Conservation (phyloP, 306 rosid species). For the Astragalus membranaceus region DNA sequence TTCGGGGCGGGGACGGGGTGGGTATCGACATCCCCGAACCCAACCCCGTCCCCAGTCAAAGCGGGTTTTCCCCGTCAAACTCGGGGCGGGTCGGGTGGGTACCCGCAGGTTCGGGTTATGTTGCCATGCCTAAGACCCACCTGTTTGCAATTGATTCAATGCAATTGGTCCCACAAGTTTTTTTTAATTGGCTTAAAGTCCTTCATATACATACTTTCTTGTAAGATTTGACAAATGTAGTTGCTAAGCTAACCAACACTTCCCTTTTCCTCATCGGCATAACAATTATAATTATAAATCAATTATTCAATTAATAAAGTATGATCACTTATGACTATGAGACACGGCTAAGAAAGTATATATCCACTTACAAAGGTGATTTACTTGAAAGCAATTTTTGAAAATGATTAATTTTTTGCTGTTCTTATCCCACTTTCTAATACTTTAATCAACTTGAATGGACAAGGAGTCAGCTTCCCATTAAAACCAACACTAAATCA, state of each 20-base stretch:
- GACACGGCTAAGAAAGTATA: slow-evolving; percentile 16
- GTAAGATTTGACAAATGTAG: slow-evolving; percentile 3
- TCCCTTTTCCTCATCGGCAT: slow-evolving; percentile 11
- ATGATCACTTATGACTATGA: background rate
- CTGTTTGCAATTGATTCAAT: slow-evolving; percentile 10
- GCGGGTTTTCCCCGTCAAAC: too few relatives aligned
- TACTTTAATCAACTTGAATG: slow-evolving; percentile 16
- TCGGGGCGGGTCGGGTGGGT: too few relatives aligned
- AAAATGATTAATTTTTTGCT: background rate
- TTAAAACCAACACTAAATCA: slow-evolving; percentile 11
- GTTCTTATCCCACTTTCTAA: background rate
- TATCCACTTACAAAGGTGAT: slow-evolving; percentile 24
- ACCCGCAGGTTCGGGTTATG: too few relatives aligned
- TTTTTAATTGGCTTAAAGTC: slow-evolving; percentile 10
- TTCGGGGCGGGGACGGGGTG: too few relatives aligned
- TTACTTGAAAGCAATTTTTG: slow-evolving; percentile 12
- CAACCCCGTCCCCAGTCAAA: too few relatives aligned
- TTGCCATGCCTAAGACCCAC: slow-evolving; percentile 9
- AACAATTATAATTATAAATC: background rate
- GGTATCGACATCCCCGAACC: too few relatives aligned
- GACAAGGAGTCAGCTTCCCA: slow-evolving; percentile 43
- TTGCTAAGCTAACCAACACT: slow-evolving; percentile 21
- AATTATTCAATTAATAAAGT: background rate
- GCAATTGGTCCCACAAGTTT: slow-evolving; percentile 2
- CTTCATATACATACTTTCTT: background rate